Conservation (phyloP, 2,329 filamentous ascomycete species). For the Arthrinium phaeospermum region DNA sequence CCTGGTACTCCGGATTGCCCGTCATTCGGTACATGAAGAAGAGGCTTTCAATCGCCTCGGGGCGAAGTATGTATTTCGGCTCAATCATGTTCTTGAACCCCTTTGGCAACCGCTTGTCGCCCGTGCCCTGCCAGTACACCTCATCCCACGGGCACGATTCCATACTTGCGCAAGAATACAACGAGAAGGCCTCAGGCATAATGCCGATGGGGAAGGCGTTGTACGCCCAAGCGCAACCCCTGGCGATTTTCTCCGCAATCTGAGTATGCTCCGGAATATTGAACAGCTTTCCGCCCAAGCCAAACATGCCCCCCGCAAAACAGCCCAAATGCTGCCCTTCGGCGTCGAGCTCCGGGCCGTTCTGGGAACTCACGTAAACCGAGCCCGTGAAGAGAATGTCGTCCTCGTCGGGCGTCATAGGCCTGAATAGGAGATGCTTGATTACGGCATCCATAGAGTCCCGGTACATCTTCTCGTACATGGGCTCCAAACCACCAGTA, state of each 20-base stretch:
- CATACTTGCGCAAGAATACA: slow-evolving; percentile 13
- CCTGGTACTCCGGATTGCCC: slow-evolving; percentile 30
- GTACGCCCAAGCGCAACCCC: slow-evolving; percentile 66
- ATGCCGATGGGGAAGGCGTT: slow-evolving; percentile 59
- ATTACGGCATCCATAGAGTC: slow-evolving; percentile 63
- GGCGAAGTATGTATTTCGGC: slow-evolving; percentile 34
- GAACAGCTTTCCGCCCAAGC: slow-evolving; percentile 52
- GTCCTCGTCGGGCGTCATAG: slow-evolving; percentile 64
- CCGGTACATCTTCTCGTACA: slow-evolving; percentile 71
- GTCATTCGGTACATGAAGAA: slow-evolving; percentile 36
- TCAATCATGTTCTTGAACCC: slow-evolving; percentile 34
- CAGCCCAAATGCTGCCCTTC: slow-evolving; percentile 49
- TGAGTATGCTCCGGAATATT: slow-evolving; percentile 51
- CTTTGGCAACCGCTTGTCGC: slow-evolving; percentile 28
- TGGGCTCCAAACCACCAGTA: slow-evolving; percentile 64
- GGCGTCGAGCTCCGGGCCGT: slow-evolving; percentile 5
- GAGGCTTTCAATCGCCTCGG: slow-evolving; percentile 38
- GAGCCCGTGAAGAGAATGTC: slow-evolving; percentile 63
- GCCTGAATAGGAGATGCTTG: slow-evolving; percentile 71
- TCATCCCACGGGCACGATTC: slow-evolving; percentile 18
- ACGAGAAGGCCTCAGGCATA: slow-evolving; percentile 61
- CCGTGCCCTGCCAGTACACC: neutral
- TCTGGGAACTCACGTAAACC: slow-evolving; percentile 18
- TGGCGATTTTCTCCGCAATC: slow-evolving; percentile 53
- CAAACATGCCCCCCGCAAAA: slow-evolving; percentile 56